These are phyloP conservation scores for Kurtzmaniella fragi DNA, from an alignment of 805 yeast genomes.

Conservation along the genomic window DNA sequence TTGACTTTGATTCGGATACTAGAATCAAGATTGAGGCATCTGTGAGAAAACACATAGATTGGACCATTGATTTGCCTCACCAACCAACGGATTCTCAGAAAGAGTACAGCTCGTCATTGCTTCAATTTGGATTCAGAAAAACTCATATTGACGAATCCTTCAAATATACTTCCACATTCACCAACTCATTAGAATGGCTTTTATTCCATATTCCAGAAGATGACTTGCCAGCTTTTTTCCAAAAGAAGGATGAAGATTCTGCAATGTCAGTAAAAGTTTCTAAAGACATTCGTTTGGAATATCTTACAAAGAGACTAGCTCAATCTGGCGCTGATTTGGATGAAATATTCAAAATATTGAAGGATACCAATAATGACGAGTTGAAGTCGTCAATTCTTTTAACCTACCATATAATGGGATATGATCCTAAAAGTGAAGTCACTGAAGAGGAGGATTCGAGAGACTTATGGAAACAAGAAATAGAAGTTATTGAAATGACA, in stretches of 20 bases:
- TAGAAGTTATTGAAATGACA: slow-evolving; percentile 60
- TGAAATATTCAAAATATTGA: slow-evolving; percentile 50
- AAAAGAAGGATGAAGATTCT: slow-evolving; percentile 52
- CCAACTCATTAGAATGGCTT: slow-evolving; percentile 67
- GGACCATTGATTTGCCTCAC: slow-evolving; percentile 33
- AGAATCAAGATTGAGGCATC: slow-evolving; percentile 60
- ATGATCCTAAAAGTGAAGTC: slow-evolving; percentile 7
- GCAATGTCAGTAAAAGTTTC: slow-evolving; percentile 55
- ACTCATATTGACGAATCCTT: slow-evolving; percentile 71
- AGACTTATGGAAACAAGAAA: slow-evolving; percentile 69
- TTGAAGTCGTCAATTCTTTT: slow-evolving; percentile 45
- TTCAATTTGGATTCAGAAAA: slow-evolving; percentile 58
- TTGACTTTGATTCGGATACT: slow-evolving; percentile 62
- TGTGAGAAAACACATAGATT: slow-evolving; percentile 51
- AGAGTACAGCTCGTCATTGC: slow-evolving; percentile 7
- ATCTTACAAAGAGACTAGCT: slow-evolving; percentile 50
- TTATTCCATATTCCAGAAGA: slow-evolving; percentile 91
- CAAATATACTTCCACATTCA: slow-evolving; percentile 45
- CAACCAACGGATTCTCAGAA: slow-evolving; percentile 3
- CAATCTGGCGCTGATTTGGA: slow-evolving; percentile 69
- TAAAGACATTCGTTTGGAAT: slow-evolving; percentile 50
- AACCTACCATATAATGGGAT: slow-evolving; percentile 33
- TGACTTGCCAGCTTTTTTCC: slow-evolving; percentile 70
- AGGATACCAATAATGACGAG: slow-evolving; percentile 40
- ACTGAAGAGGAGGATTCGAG: slow-evolving; percentile 19